Conservation (phyloP, 225 moss, liverwort and hornwort species). For the Lunularia cruciata region DNA sequence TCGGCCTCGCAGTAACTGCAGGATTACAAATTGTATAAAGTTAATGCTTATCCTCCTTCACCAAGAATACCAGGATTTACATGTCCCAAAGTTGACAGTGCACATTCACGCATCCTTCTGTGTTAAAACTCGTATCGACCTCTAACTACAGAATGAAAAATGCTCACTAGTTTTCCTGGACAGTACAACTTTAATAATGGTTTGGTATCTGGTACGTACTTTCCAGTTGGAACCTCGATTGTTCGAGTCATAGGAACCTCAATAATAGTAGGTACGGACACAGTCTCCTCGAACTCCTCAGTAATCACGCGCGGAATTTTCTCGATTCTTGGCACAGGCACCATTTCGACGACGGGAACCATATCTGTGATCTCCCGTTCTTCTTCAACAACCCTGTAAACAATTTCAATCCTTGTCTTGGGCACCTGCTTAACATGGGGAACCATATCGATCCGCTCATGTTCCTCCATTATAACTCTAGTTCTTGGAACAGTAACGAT, state of each 20-base stretch:
- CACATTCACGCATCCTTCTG: no score
- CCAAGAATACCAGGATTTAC: no score
- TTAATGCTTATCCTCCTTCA: no score
- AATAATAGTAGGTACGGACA: constrained; percentile 53
- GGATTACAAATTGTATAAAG: no score
- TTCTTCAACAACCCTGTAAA: constrained; percentile 53
- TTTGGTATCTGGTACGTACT: constrained; percentile 54
- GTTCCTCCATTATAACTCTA: constrained; percentile 56
- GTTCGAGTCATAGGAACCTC: constrained; percentile 57
- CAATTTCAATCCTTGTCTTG: constrained; percentile 38
- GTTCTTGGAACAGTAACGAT: constrained; percentile 34
- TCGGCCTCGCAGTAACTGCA: constrained; percentile 60
- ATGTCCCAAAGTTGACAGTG: no score
- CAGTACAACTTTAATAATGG: no score
- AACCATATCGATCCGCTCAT: constrained; percentile 54
- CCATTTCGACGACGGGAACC: constrained; percentile 53
- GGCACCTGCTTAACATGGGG: constrained; percentile 64
- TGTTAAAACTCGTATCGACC: no score
- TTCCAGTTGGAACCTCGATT: constrained; percentile 65
- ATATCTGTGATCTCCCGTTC: constrained; percentile 55
- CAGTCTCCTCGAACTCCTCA: constrained; percentile 51
- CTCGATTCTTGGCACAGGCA: constrained; percentile 52
- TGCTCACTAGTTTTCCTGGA: no score
- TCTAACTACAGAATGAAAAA: no score
- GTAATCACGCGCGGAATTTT: constrained; percentile 56